Conservation (phyloP, 495 filamentous ascomycete genomes). For the Podospora bellae-mahoneyi region DNA sequence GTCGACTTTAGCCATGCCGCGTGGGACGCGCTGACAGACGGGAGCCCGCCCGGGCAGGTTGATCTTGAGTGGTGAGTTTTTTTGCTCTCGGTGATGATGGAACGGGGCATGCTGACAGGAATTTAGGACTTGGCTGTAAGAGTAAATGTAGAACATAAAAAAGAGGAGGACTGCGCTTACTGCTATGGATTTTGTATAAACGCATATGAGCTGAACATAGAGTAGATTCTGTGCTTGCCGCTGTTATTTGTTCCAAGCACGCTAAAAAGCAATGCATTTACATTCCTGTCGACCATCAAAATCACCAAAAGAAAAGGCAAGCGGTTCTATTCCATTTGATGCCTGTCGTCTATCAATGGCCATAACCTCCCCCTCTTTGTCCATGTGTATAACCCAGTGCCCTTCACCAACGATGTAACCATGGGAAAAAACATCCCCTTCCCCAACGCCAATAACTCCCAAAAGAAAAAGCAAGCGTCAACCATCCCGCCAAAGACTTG, state of each 20-base stretch:
- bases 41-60: slow-evolving; percentile 12
- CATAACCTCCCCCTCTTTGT: background rate
- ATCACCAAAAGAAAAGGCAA: background rate
- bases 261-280: background rate
- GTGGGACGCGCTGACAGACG: slow-evolving; percentile 26
- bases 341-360: background rate
- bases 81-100: background rate
- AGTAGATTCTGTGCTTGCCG: background rate
- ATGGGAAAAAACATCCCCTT: background rate
- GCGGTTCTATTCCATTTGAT: background rate
- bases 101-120: background rate
- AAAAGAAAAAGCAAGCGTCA: background rate
- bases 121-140: background rate
- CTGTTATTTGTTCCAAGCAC: background rate
- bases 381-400: background rate
- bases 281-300: background rate
- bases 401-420: too few relatives aligned
- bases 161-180: background rate
- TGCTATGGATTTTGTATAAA: background rate
- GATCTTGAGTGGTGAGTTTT: slow-evolving; percentile 27
- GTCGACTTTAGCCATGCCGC: slow-evolving; percentile 28
- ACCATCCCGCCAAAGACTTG: background rate
- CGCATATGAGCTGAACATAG: background rate
- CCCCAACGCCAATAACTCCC: background rate
- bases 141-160: background rate